These are phyloP conservation scores for Fusarium chuoi DNA, from an alignment of 2,329 filamentous ascomycete genomes.

Conservation along the genomic window DNA sequence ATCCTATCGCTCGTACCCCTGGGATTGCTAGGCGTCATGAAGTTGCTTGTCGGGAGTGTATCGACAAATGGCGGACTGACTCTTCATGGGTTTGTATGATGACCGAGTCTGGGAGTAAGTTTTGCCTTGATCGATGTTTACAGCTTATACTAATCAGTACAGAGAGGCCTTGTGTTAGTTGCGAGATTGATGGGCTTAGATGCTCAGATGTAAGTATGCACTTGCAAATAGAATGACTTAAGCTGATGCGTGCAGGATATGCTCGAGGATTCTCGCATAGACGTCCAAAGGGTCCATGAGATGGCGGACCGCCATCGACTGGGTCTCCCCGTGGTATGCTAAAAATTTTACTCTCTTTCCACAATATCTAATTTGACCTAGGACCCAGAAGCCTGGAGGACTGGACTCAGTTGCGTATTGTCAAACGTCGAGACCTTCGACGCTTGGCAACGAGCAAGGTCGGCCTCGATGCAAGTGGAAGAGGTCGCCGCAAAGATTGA, in stretches of 20 bases:
- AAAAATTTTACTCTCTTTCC: background rate
- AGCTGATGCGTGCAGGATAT: background rate
- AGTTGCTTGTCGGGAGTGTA: background rate
- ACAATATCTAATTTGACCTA: background rate
- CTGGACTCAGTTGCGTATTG: background rate
- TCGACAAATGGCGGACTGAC: background rate
- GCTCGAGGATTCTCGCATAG: background rate
- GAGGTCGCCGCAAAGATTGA: background rate
- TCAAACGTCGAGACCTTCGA: background rate
- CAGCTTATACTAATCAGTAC: background rate
- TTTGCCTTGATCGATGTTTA: rapidly evolving
- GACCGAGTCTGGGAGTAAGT: background rate
- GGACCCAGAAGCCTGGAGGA: background rate
- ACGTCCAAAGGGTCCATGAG: background rate
- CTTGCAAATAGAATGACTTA: background rate
- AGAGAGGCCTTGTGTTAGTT: background rate
- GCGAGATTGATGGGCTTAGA: background rate
- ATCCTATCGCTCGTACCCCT: background rate
- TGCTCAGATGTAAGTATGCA: background rate
- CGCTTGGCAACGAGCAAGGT: background rate
- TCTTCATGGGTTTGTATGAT: background rate
- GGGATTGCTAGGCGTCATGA: background rate
- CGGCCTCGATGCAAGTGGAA: background rate
- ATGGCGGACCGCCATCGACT: background rate
- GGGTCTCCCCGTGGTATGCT: background rate